Evolutionary conservation across 2,329 filamentous ascomycete species (phyloP).

Genomic region (Thielaviopsis euricoi): DNA sequence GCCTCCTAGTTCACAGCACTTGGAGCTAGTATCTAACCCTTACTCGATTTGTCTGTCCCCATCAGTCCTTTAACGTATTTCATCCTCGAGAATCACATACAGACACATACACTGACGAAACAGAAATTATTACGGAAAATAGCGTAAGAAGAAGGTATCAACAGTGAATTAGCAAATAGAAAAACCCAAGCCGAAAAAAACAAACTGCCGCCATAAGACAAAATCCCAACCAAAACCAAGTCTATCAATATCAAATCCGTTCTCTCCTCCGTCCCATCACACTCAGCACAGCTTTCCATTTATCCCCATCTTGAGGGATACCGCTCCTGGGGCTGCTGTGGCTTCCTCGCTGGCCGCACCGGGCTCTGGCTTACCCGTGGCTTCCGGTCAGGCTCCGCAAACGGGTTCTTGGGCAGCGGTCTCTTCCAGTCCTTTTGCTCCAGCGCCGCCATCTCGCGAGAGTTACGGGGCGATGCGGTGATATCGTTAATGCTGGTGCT

Average conservation of each 20-base stretch:
- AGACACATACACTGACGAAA: no score
- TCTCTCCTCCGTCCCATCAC: no score
- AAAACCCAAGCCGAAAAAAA: background rate
- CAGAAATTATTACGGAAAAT: no score
- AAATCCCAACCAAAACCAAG: background rate
- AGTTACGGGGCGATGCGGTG: constrained; percentile 36
- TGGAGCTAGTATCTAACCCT: background rate
- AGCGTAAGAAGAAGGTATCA: background rate
- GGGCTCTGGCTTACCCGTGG: background rate
- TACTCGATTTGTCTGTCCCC: background rate
- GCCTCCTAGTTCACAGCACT: background rate
- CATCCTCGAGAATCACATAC: background rate
- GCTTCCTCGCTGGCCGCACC: background rate
- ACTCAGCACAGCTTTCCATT: background rate
- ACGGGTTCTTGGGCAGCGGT: background rate
- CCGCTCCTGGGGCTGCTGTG: background rate
- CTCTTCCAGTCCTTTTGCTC: constrained; percentile 28
- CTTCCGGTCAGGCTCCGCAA: constrained; percentile 5
- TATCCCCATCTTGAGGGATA: constrained; percentile 6
- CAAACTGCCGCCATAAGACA: background rate
- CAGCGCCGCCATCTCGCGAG: constrained; percentile 42
- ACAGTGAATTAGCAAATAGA: background rate
- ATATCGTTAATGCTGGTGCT: constrained; percentile 44
- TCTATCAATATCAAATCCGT: background rate
- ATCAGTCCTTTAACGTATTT: no score